Evolutionary conservation across 495 filamentous ascomycete species (phyloP), one percentile per base, ranked within the genome.

Genomic region (Penicillium lividum): DNA sequence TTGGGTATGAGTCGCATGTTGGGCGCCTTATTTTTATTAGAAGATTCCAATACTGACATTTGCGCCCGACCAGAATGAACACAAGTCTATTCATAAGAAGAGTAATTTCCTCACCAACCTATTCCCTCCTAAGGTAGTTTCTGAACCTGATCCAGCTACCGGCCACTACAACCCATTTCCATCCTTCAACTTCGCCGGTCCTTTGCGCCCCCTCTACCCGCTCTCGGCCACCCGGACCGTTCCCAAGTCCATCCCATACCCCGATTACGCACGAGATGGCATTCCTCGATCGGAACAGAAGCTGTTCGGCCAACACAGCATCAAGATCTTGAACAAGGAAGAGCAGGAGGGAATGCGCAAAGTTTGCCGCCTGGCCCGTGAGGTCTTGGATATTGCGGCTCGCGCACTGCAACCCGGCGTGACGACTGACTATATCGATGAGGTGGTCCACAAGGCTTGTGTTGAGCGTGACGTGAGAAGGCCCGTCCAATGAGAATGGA

Each of bases 371-470:
- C 66, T 98, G 51, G 90, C 90, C 7, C 80, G 94, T 70, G 94
- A 99, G 70, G 94, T 99, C 1, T 73, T 99, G 57, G 94, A 99
- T 77, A 88, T 95, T 64, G 89, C 93, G 0, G 94, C 91, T 0
- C 83, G 84, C 13, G 93, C 87, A 43, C 63, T 88, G 54, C 86
- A 82, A 66, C 94, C 95, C 13, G 94, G 94, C 13, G 84, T 98
- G 28, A 98, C 95, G 2, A 99, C 94, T 7, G 95, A 99, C 69
- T 88, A 96, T 68, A 90, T 99, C 36, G 94, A 99, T 67, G 91
- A 95, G 72, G 80, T 97, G 63, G 93, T 97, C 33, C 94, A 99
- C 77, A 92, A 96, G 65, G 94, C 94, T 50, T 97, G 92, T 69
- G 74, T 98, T 57, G 94, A 97, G 76, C 82, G 94, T 75, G 80